phyloP scores from a whole-genome alignment of 2,329 filamentous ascomycete species.

The Nannizzia gypsea region DNA sequence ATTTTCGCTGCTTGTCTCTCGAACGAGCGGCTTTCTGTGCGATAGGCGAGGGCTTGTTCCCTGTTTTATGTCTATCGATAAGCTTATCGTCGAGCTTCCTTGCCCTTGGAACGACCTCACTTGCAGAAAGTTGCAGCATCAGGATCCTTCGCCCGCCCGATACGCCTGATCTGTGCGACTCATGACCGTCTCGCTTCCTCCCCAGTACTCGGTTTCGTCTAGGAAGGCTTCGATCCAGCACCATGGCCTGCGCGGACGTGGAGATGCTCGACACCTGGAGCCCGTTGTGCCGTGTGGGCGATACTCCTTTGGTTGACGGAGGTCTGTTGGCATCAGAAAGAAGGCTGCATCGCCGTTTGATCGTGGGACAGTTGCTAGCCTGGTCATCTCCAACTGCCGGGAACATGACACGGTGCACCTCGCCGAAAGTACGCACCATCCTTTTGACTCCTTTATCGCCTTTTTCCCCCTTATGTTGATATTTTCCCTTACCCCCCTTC shows the following conservation, averaged over 20 bases:
- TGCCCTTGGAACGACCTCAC: neutral
- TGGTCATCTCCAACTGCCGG: neutral
- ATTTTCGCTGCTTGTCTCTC: neutral
- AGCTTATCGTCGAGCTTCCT: neutral
- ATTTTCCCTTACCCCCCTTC: neutral
- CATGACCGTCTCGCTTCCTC: constrained; percentile 3
- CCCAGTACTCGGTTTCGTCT: neutral
- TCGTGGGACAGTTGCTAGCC: neutral
- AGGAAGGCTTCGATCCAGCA: neutral
- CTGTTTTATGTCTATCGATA: neutral
- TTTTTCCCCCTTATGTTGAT: neutral
- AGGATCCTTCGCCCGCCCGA: neutral
- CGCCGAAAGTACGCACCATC: neutral
- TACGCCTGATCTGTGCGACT: neutral
- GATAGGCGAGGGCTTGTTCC: neutral
- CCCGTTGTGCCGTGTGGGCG: neutral
- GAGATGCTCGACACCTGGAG: neutral
- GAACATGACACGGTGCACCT: neutral
- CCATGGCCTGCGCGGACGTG: constrained; percentile 1
- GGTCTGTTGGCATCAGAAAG: neutral
- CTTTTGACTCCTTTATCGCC: neutral
- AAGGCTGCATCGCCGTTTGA: neutral
- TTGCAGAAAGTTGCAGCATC: too few species aligned
- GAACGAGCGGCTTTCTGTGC: neutral
- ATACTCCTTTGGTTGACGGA: neutral